Base-by-base conservation (phyloP, 2,329 filamentous ascomycete genomes). In the Pseudocercospora ulei region DNA sequence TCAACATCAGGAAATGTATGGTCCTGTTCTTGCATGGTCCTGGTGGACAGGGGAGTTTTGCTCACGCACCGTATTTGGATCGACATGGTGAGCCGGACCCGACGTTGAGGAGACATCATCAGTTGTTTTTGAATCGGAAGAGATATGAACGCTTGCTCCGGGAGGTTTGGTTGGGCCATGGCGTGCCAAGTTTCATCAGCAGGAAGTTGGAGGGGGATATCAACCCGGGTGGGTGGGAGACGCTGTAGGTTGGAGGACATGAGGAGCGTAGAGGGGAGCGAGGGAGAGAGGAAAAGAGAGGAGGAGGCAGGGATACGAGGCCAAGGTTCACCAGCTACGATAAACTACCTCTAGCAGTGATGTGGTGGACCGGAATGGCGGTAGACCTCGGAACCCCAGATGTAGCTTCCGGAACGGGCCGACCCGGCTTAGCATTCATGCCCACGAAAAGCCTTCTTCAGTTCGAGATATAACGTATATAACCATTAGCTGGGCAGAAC, bases 181-280 rank as follows among this genome's bases (percentile, higher is more conserved):
- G 82, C 3, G 76, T 98, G 17, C 87, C 87, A 22, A 92, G 82
- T 50, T 78, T 85, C 30, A 94, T 98, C 58, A 83, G 82, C 49
- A 72, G 90, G 50, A 88, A 85, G 62, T 64, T 98, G 50, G 90
- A 98, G 67, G 81, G 84, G 8, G 90, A 98, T 61, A 85, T 95
- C 28, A 98, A 98, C 58, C 95, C 85, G 54, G 90, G 90, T 0
- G 90, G 90, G 0, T 98, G 90, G 90, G 90, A 98, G 66, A 95
- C 67, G 20, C 51, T 71, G 48, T 71, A 41, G 56, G n/a, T n/a
- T n/a, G n/a, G n/a, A n/a, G n/a, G n/a, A n/a, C n/a, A n/a, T n/a
- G n/a, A n/a, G n/a, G n/a, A n/a, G n/a, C n/a, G n/a, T n/a, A n/a
- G n/a, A 14, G 27, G 17, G 18, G 14, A n/a, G 28, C 17, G 25